phyloP scores from a whole-genome alignment of 106 monocot genomes.

The Agapanthus africanus region DNA sequence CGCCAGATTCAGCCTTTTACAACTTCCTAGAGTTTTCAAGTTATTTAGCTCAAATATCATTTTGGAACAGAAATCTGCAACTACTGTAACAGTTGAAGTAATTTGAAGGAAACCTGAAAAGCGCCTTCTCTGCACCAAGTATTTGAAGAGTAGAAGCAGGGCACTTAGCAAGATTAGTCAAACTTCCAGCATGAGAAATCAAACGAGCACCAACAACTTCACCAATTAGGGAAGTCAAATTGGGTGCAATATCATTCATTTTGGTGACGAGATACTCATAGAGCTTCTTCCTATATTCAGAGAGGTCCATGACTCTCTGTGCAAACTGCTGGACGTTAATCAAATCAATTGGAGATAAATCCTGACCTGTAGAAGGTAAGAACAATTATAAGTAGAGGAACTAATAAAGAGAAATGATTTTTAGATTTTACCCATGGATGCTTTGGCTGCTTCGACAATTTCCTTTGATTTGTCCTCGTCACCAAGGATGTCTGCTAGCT shows the following conservation, averaged over 20 bases:
- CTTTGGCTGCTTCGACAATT: conserved; percentile 94
- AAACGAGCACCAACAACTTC: conserved; percentile 88
- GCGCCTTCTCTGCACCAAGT: conserved; percentile 98
- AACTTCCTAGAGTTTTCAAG: too few species aligned
- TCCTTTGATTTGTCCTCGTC: conserved; percentile 95
- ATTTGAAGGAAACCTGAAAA: too few species aligned
- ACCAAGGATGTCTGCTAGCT: conserved; percentile 68
- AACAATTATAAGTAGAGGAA: neutral
- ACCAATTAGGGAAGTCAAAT: conserved; percentile 85
- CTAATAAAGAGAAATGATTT: too few species aligned
- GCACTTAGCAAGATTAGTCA: conserved; percentile 87
- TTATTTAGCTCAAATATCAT: too few species aligned
- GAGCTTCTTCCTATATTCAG: conserved; percentile 85
- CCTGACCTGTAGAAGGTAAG: conserved; percentile 64
- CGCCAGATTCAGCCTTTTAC: too few species aligned
- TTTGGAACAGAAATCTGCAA: too few species aligned
- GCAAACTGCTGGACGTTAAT: conserved; percentile 92
- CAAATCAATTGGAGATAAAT: conserved; percentile 79
- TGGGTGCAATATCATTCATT: conserved; percentile 96
- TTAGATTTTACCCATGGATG: conserved; percentile 99
- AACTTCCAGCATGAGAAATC: conserved; percentile 97
- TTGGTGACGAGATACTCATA: conserved; percentile 84
- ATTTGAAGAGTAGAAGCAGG: conserved; percentile 95
- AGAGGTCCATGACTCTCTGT: conserved; percentile 69
- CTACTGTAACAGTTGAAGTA: too few species aligned